Evolutionary conservation across 2,329 filamentous ascomycete genomes (phyloP), one percentile per base, ranked within the genome.

Genomic region (Penicillium brasilianum): DNA sequence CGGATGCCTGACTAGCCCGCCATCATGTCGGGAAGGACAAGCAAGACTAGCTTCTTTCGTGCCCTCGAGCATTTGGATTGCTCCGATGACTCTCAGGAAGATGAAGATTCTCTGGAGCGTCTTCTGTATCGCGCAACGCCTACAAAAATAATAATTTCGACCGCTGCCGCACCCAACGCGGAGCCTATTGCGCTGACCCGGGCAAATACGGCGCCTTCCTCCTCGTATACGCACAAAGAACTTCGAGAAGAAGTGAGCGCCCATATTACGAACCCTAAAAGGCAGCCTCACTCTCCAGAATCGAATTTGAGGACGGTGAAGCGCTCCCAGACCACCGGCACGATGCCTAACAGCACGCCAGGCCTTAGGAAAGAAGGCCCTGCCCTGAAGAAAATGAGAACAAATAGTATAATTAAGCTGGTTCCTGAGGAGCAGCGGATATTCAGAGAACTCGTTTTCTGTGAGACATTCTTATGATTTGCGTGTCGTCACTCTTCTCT

Each of bases 401-500:
- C 53, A 1, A 78, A 57, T 69, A 79, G 44, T 7, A 61, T 73
- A 2, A 60, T 83, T 22, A 82, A 81, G 53, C 62, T 81, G 20
- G 78, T 84, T 0, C 83, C 86, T 0, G 83, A 86, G 62, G 72
- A 75, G 0, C 76, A 85, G 58, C 83, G 85, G 66, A 82, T 91
- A 5, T 88, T 93, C 71, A 82, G 79, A 48, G 83, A 78, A 0
- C 74, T 90, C n/a, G 74, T 78, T 0, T 89, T 92, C 65, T 91
- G 79, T 81, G 55, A 60, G 79, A 71, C 39, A 28, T n/a, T 41
- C 16, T 13, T 16, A 1, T 11, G 18, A n/a, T 25, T 5, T 18
- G 30, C 54, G 18, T 8, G 1, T 4, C 20, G 9, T 41, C 25
- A 34, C 25, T 34, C 4, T 18, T 3, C 28, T 20, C n/a, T 32